Percentiles rank a stretch among this genome's conserved stretches.
Conservation (phyloP, 2,329 filamentous ascomycete species). For the Aspergillus brunneoviolaceus region DNA sequence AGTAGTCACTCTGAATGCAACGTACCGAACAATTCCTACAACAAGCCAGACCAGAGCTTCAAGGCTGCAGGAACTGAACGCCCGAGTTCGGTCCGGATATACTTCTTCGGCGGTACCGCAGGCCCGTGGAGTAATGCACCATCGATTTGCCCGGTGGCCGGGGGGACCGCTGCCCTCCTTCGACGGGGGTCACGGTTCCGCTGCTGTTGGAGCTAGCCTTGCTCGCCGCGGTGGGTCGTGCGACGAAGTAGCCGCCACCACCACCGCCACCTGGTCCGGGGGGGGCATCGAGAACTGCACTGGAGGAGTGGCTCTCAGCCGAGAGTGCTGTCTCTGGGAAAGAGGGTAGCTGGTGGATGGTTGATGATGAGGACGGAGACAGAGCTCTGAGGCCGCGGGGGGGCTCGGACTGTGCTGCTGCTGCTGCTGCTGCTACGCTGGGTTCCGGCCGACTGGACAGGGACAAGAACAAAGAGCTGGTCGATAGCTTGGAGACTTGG, state of each 20-base stretch:
- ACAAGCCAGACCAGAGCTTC: not conserved
- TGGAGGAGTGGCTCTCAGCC: not conserved
- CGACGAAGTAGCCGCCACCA: not conserved
- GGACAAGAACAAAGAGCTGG: not conserved
- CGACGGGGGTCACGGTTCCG: not conserved
- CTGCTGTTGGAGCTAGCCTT: not conserved
- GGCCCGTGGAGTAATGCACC: slow-evolving; percentile 1
- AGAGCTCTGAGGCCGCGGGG: not conserved
- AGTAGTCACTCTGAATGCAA: no score
- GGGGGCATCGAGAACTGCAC: not conserved
- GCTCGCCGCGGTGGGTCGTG: not conserved
- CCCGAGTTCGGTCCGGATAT: slow-evolving; percentile 4
- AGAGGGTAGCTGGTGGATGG: not conserved
- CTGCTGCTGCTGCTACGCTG: not conserved
- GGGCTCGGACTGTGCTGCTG: no score
- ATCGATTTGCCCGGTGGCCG: not conserved
- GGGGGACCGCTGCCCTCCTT: not conserved
- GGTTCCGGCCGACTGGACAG: not conserved
- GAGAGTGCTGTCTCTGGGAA: not conserved
- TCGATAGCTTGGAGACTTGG: slow-evolving; percentile 15
- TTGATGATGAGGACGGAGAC: not conserved
- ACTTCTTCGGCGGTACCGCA: slow-evolving; percentile 1
- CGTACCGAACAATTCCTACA: no score
- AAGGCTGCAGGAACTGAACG: not conserved
- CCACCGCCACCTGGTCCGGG: not conserved